Evolutionary conservation across 2,329 filamentous ascomycete species (phyloP).

Genomic region (Erysiphe pulchra): DNA sequence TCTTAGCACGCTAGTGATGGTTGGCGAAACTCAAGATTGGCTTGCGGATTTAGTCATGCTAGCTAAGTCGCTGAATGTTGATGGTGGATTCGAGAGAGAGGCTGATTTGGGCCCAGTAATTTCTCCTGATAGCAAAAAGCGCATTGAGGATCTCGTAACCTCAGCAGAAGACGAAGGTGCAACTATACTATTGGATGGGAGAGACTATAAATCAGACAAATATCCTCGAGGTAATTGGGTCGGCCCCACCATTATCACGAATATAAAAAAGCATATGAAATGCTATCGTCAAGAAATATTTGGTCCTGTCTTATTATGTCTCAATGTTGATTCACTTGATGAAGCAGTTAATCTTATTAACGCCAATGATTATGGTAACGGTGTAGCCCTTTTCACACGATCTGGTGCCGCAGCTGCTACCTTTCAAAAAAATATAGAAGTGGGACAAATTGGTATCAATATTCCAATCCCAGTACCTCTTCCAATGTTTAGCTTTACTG

Average conservation of each 20-base stretch:
- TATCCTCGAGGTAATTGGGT: constrained; percentile 75
- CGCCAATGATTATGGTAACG: constrained; percentile 67
- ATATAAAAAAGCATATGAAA: constrained; percentile 56
- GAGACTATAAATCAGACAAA: constrained; percentile 47
- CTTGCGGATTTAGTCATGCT: constrained; percentile 51
- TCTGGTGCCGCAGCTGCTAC: constrained; percentile 51
- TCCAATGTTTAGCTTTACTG: constrained; percentile 48
- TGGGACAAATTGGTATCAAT: constrained; percentile 68
- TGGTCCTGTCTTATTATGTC: constrained; percentile 57
- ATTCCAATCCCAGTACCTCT: constrained; percentile 49
- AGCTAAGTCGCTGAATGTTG: constrained; percentile 45
- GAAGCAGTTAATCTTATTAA: constrained; percentile 66
- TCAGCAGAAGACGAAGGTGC: constrained; percentile 60
- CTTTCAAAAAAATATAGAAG: constrained; percentile 62
- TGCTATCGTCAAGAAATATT: constrained; percentile 78
- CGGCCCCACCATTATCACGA: constrained; percentile 57
- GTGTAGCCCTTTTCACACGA: constrained; percentile 61
- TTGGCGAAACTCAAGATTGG: constrained; percentile 69
- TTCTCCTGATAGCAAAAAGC: constrained; percentile 49
- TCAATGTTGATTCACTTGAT: constrained; percentile 54
- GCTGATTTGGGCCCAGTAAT: constrained; percentile 67
- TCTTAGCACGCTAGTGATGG: constrained; percentile 56
- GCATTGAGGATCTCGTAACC: constrained; percentile 51
- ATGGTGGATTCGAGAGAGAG: constrained; percentile 59
- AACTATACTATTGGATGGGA: constrained; percentile 57